A percentile compares a stretch with the other conserved stretches of the same genome.
These are phyloP conservation scores for Phalaenopsis aphrodite DNA, from an alignment of 106 monocot species.

Conservation along the genomic window DNA sequence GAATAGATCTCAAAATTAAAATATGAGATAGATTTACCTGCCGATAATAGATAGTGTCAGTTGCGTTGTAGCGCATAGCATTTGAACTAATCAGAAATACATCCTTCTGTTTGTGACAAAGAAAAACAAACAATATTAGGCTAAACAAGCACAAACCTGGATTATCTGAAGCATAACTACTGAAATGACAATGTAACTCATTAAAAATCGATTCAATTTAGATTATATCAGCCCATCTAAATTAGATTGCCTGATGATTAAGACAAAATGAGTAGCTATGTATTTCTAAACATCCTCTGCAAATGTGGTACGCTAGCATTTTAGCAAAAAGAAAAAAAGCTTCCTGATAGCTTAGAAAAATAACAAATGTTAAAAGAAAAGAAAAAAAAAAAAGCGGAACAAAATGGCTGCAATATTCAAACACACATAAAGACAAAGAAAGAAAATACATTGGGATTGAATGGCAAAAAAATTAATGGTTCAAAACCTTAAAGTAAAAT, in stretches of 20 bases:
- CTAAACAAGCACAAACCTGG: not conserved
- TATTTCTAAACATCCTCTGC: not conserved
- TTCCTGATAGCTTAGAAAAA: not conserved
- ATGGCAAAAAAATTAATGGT: not conserved
- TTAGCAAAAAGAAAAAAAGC: not conserved
- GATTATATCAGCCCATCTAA: not conserved
- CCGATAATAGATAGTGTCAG: constrained; percentile 51
- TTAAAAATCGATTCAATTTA: not conserved
- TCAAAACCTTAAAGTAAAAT: not conserved
- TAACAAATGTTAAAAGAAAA: not conserved
- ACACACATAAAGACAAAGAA: not conserved
- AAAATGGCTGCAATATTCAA: not conserved
- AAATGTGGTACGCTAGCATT: not conserved
- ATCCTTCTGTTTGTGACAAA: constrained; percentile 39
- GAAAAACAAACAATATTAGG: not conserved
- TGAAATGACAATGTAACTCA: not conserved
- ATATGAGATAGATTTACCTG: constrained; percentile 29
- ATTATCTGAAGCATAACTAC: not conserved
- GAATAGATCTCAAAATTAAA: not conserved
- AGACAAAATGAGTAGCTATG: not conserved
- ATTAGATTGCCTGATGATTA: not conserved
- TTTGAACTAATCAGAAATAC: constrained; percentile 58
- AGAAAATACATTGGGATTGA: not conserved
- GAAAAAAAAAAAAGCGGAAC: not conserved
- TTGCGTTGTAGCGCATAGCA: constrained; percentile 66